phyloP scores from a whole-genome alignment of 108 stramenopile species.

The Poteriospumella lacustris region DNA sequence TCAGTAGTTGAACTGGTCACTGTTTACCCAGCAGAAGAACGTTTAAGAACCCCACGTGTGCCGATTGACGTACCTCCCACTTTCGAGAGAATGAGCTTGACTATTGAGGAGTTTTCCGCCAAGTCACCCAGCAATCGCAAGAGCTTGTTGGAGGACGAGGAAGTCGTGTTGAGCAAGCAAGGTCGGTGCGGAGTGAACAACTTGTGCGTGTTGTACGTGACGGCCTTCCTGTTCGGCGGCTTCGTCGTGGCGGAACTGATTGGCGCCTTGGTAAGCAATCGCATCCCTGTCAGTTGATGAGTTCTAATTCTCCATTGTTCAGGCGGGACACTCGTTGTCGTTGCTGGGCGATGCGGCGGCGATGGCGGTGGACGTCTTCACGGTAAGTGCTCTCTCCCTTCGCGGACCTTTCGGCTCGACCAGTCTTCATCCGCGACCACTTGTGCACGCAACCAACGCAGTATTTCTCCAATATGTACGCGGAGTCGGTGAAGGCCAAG shows the following conservation, averaged over 20 bases:
- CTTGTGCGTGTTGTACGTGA: not conserved
- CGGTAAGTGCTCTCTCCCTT: not conserved
- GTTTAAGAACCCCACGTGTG: no score
- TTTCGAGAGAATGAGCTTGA: no score
- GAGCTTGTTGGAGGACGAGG: no score
- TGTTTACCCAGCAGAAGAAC: no score
- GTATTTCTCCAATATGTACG: constrained; percentile 29
- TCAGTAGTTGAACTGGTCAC: no score
- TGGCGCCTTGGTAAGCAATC: constrained; percentile 23
- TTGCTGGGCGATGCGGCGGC: constrained; percentile 24
- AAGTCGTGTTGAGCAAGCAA: no score
- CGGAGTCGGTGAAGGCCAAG: constrained; percentile 12
- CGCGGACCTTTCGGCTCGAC: not conserved
- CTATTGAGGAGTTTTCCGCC: no score
- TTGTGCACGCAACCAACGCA: not conserved
- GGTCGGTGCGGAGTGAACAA: no score
- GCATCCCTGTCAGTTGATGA: not conserved
- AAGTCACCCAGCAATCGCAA: no score
- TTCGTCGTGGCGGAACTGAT: constrained; percentile 26
- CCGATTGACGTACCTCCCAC: no score
- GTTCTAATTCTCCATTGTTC: not conserved
- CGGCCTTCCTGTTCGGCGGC: not conserved
- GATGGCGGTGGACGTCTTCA: constrained; percentile 28
- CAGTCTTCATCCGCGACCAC: not conserved
- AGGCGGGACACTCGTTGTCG: constrained; percentile 9